phyloP scores from a whole-genome alignment of 2,329 filamentous ascomycete species.

The Ascocoryne sarcoides region DNA sequence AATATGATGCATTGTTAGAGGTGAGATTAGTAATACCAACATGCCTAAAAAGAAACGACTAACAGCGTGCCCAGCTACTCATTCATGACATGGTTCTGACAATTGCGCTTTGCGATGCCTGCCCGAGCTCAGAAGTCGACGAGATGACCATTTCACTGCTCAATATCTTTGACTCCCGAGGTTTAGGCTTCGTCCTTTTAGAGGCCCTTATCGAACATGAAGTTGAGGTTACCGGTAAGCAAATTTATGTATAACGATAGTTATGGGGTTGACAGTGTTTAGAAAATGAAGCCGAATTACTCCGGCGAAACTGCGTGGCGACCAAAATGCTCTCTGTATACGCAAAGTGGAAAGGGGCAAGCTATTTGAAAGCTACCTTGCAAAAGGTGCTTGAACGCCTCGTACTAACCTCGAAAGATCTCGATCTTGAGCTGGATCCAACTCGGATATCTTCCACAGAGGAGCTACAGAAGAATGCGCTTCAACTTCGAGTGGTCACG shows the following conservation, averaged over 20 bases:
- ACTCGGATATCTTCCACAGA: constrained; percentile 50
- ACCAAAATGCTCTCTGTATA: constrained; percentile 66
- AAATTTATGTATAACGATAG: not conserved
- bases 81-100: constrained; percentile 55
- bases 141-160: constrained; percentile 59
- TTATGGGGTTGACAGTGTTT: constrained; percentile 4
- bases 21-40: constrained; percentile 29
- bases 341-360: constrained; percentile 60
- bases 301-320: constrained; percentile 61
- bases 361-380: constrained; percentile 54
- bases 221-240: constrained; percentile 53
- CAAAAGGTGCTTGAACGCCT: constrained; percentile 59
- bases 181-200: constrained; percentile 52
- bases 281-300: constrained; percentile 60
- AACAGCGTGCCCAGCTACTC: constrained; percentile 37
- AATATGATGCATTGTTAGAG: constrained; percentile 57
- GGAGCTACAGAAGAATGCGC: constrained; percentile 56
- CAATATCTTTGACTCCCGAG: constrained; percentile 61
- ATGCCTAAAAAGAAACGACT: constrained; percentile 1
- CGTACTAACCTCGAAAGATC: constrained; percentile 56
- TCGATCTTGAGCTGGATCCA: constrained; percentile 61
- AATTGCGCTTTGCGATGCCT: constrained; percentile 55
- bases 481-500: constrained; percentile 57
- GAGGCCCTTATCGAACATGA: constrained; percentile 61
- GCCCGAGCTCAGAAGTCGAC: constrained; percentile 59